Evolutionary conservation across 352 stramenopile genomes (phyloP).

Genomic region (Pythium myriotylum): DNA sequence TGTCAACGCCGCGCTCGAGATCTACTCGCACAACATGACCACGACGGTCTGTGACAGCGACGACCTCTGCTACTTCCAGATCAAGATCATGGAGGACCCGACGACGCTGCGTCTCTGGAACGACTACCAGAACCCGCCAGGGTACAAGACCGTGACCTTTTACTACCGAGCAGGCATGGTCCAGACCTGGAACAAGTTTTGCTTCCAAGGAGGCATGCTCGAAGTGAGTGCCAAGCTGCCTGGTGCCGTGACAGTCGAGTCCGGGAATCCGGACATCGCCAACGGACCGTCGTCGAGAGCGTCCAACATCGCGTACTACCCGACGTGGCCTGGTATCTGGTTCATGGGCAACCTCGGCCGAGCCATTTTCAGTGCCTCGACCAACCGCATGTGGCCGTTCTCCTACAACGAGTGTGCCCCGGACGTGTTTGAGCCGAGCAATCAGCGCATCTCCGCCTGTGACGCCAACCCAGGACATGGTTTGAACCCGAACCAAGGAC

Average conservation of each 20-base stretch:
- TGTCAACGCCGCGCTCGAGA: constrained; percentile 69
- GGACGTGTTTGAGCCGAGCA: constrained; percentile 54
- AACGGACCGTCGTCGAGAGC: neutral
- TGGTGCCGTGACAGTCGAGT: constrained; percentile 56
- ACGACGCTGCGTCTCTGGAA: constrained; percentile 61
- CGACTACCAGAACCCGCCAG: constrained; percentile 54
- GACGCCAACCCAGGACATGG: constrained; percentile 91
- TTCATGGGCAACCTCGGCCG: constrained; percentile 95
- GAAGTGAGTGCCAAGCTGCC: constrained; percentile 89
- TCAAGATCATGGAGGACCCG: constrained; percentile 48
- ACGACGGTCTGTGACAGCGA: constrained; percentile 54
- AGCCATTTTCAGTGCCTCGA: constrained; percentile 94
- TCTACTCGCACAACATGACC: constrained; percentile 78
- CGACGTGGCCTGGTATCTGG: constrained; percentile 95
- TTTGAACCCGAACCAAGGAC: constrained; percentile 86
- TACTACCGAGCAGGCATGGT: constrained; percentile 87
- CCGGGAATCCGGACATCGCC: constrained; percentile 34
- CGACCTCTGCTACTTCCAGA: constrained; percentile 62
- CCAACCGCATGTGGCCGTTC: constrained; percentile 96
- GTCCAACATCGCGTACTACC: constrained; percentile 53
- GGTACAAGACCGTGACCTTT: constrained; percentile 60
- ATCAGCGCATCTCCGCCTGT: constrained; percentile 88
- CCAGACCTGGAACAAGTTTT: constrained; percentile 96
- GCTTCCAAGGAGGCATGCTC: constrained; percentile 93
- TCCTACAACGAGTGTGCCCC: constrained; percentile 93